Conservation (phyloP, 1,284 basidiomycete species). For the Ganoderma leucocontextum region DNA sequence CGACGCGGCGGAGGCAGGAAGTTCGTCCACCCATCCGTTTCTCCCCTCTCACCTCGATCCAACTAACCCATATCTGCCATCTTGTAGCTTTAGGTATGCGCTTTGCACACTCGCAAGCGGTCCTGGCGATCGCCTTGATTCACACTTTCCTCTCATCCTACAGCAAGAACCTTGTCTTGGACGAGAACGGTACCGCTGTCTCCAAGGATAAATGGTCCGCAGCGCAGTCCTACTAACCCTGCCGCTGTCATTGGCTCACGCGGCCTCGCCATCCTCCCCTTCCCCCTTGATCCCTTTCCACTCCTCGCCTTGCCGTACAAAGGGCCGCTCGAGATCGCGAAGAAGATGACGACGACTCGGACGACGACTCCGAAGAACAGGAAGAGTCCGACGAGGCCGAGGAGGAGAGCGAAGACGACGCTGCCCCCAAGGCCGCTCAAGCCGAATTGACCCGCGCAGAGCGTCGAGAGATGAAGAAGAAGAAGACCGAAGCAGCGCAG, state of each 20-base stretch:
- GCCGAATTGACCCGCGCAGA: conserved; percentile 9
- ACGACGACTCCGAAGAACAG: conserved; percentile 2
- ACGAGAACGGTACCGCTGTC: conserved; percentile 69
- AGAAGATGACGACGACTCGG: conserved; percentile 13
- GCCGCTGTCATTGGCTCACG: conserved; percentile 1
- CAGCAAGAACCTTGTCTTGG: conserved; percentile 67
- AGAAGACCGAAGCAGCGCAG: conserved; percentile 32
- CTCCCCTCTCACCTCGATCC: conserved; percentile 9
- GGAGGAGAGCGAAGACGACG: conserved; percentile 7
- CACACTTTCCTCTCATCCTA: not conserved
- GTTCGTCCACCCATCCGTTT: conserved; percentile 24
- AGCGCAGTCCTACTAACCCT: not conserved
- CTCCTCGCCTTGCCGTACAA: not conserved
- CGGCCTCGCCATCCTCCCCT: not conserved
- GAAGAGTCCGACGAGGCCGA: conserved; percentile 12
- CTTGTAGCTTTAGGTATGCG: conserved; percentile 42
- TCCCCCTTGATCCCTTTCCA: not conserved
- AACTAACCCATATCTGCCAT: conserved; percentile 2
- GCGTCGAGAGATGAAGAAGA: conserved; percentile 36
- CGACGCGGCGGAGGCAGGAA: conserved; percentile 85
- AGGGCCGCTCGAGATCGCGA: conserved; percentile 14
- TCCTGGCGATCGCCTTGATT: not conserved
- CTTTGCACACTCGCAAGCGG: not conserved
- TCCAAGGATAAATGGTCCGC: conserved; percentile 40
- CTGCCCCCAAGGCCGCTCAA: conserved; percentile 2